These are phyloP conservation scores for Emmonsiellopsis sp. DNA, from an alignment of 2,329 filamentous ascomycete genomes.

Conservation along the genomic window DNA sequence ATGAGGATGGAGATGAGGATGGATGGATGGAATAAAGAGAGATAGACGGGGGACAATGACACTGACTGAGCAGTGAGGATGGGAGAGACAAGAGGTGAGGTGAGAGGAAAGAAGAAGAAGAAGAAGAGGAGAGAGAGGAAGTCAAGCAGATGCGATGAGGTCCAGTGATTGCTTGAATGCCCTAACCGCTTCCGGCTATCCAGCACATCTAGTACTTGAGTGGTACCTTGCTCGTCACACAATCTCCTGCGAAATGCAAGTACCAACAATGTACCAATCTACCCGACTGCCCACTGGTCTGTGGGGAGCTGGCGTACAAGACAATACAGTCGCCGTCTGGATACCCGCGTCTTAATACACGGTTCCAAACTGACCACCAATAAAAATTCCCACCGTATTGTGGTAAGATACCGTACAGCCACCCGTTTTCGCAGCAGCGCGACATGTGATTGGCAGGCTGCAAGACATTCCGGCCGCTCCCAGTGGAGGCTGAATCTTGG, in stretches of 20 bases:
- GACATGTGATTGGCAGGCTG: no score
- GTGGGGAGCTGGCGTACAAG: background rate
- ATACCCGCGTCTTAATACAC: no score
- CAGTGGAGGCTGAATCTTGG: no score
- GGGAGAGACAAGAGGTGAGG: conserved; percentile 7
- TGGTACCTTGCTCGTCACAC: background rate
- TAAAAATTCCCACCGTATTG: no score
- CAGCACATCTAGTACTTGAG: background rate
- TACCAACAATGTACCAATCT: background rate
- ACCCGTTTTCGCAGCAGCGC: no score
- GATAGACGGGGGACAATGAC: conserved; percentile 2
- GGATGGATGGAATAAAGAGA: conserved; percentile 5
- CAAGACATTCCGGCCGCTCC: no score
- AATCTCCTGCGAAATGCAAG: background rate
- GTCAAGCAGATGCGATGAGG: conserved; percentile 10
- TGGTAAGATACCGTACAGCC: no score
- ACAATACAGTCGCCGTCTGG: no score
- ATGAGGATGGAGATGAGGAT: background rate
- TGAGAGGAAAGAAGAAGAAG: conserved; percentile 9
- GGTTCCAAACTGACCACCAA: no score
- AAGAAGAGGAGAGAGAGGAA: conserved; percentile 12
- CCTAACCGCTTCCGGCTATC: background rate
- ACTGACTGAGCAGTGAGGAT: background rate
- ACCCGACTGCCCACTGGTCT: background rate
- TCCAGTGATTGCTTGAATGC: background rate